These are phyloP conservation scores for Dactylonectria estremocensis DNA, from an alignment of 2,329 filamentous ascomycete genomes.

Conservation along the genomic window DNA sequence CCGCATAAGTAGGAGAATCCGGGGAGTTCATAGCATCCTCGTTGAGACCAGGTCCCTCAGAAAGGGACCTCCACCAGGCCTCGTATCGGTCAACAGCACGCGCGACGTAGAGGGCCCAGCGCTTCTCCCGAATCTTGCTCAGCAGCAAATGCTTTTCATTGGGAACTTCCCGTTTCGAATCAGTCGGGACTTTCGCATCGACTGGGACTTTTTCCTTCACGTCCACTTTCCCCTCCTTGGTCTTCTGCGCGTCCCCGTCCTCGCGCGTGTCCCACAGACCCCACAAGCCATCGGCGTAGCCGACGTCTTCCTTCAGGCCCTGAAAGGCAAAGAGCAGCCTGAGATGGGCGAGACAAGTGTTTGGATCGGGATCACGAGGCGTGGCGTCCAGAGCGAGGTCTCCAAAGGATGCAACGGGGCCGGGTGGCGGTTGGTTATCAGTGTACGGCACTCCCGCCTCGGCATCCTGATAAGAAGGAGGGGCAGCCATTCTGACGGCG, in stretches of 20 bases:
- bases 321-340: slow-evolving; percentile 77
- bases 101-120: slow-evolving; percentile 77
- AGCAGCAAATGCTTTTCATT: slow-evolving; percentile 49
- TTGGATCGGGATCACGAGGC: slow-evolving; percentile 33
- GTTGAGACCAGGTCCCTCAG: slow-evolving; percentile 17
- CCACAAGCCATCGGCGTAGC: slow-evolving; percentile 73
- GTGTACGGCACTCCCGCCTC: not conserved
- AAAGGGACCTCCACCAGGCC: slow-evolving; percentile 66
- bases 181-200: slow-evolving; percentile 14
- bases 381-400: slow-evolving; percentile 31
- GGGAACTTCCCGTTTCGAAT: slow-evolving; percentile 44
- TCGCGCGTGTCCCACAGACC: slow-evolving; percentile 65
- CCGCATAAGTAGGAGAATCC: slow-evolving; percentile 17
- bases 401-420: slow-evolving; percentile 30
- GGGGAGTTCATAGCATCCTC: slow-evolving; percentile 30
- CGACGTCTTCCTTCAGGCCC: slow-evolving; percentile 72
- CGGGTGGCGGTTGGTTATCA: slow-evolving; percentile 8
- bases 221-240: slow-evolving; percentile 32
- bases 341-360: slow-evolving; percentile 64
- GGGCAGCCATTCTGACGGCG: not conserved
- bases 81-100: slow-evolving; percentile 76
- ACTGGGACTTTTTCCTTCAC: slow-evolving; percentile 22
- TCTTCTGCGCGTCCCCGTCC: slow-evolving; percentile 27
- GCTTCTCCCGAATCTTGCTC: slow-evolving; percentile 72
- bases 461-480: slow-evolving; percentile 19